Base-by-base conservation (phyloP, 1,139 yeast species). In the Kodamaea anthophila region DNA sequence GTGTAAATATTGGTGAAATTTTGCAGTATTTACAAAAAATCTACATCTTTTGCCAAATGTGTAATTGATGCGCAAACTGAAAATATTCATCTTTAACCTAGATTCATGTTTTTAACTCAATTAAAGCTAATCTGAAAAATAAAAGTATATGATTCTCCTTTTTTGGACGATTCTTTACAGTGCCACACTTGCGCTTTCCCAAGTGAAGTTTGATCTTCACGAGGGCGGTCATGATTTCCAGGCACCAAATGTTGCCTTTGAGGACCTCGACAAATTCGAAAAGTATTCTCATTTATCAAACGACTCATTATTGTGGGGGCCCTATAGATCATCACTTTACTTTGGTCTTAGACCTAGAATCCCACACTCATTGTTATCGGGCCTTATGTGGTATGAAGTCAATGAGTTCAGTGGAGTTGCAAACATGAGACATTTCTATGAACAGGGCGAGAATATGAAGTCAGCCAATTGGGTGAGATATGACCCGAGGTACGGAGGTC, bases 401-500 rank as follows among this genome's bases (percentile, higher is more conserved):
- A 81, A 83, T 38, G 59, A 64, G 22, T 67, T 70, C 39, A 53
- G 59, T n/a, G 80, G 82, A 1, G 48, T 84, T n/a, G 60, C 60
- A 4, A 61, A 65, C 14, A 51, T 82, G n/a, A 74, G 96, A 43
- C 96, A 91, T 53, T 69, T 74, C 34, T 86, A 88, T 46, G 91
- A 83, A 38, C 88, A 80, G 43, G 61, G 65, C 22, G 93, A 87
- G 45, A 70, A 76, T 26, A 67, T 87, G 65, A 68, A 65, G 23
- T 77, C 73, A 33, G 93, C 86, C 44, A 88, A 93, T 22, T 91
- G 97, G 97, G 68, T 76, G 13, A 62, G 68, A 27, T 91, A 80
- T 52, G 97, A 93, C 50, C 91, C 96, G 3, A 68, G 97, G 40
- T 39, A 58, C 15, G 99, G 98, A 19, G 98, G 99, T 0, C 64